phyloP scores from a whole-genome alignment of 345 rosid species.

The Syzygium aqueum region DNA sequence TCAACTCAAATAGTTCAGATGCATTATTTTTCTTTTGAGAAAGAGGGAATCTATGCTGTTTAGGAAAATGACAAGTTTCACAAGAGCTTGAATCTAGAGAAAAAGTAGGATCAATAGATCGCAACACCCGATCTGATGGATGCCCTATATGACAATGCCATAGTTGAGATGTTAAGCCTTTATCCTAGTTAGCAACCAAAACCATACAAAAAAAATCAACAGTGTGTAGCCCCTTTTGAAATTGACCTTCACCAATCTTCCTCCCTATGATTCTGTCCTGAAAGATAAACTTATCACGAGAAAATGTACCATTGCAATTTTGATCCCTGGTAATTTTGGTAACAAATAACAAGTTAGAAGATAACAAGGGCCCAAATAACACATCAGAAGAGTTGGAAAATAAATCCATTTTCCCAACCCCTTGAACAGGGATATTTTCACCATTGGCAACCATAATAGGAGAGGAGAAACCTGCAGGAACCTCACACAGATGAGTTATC shows the following conservation, averaged over 20 bases:
- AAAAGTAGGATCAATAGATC: background rate
- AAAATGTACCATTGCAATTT: no score
- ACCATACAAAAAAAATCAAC: background rate
- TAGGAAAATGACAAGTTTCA: background rate
- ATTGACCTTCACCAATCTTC: background rate
- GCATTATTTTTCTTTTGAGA: background rate
- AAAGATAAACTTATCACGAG: no score
- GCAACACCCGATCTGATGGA: background rate
- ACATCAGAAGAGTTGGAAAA: no score
- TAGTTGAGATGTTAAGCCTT: background rate
- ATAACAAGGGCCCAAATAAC: no score
- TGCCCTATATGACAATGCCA: background rate
- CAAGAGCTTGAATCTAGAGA: background rate
- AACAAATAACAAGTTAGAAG: no score
- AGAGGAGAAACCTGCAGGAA: no score
- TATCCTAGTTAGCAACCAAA: background rate
- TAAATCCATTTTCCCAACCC: no score
- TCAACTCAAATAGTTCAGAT: background rate
- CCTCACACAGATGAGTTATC: no score
- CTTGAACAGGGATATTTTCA: no score
- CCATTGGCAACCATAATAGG: no score
- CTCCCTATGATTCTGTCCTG: no score
- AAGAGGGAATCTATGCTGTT: background rate
- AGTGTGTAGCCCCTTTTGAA: background rate
- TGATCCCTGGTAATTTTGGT: no score